Base-by-base conservation (phyloP, 345 rosid genomes). In the Boechera divaricarpa region DNA sequence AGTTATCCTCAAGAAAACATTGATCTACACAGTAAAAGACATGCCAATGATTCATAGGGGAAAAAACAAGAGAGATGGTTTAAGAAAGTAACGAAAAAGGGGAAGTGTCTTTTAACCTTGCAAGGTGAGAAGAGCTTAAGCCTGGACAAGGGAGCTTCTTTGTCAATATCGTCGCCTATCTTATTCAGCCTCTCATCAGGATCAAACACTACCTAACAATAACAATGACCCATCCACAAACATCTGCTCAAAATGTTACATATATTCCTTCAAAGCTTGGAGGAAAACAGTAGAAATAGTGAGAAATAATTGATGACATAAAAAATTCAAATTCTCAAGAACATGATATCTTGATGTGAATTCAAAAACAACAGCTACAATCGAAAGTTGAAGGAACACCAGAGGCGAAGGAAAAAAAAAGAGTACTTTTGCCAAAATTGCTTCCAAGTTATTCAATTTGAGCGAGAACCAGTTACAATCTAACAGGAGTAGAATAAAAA, bases 111-210 rank as follows among this genome's bases (percentile, higher is more conserved):
- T 45, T 48, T 2, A 67, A 92, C 98, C 97, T 92, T 95, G 88
- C 97, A 95, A 77, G 98, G 99, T 31, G 99, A 95, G 89, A 92
- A 95, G 36, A 95, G 84, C 62, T 86, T 84, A 83, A 95, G 94
- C 81, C 98, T 86, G 42, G 98, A 95, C 54, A 92, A 92, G 24
- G 98, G 96, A 81, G 98, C 96, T 54, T 85, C 83, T 85, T 69
- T 84, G 80, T 92, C 97, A 59, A 91, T 89, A 69, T 88, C 82
- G 85, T 92, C 91, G 0, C 92, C 94, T 10, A 91, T 80, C 79
- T 85, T 87, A 85, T 89, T 89, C 12, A 86, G 41, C 82, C 86
- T 91, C 84, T 85, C 97, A 60, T 92, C 96, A 73, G 90, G 92
- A 79, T 95, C 90, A 81, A 87, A 95, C 55, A 87, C 91, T 64